Percentiles rank a stretch among this genome's conserved stretches.
Conservation (phyloP, 179 eudicot species). For the Vitellaria paradoxa region DNA sequence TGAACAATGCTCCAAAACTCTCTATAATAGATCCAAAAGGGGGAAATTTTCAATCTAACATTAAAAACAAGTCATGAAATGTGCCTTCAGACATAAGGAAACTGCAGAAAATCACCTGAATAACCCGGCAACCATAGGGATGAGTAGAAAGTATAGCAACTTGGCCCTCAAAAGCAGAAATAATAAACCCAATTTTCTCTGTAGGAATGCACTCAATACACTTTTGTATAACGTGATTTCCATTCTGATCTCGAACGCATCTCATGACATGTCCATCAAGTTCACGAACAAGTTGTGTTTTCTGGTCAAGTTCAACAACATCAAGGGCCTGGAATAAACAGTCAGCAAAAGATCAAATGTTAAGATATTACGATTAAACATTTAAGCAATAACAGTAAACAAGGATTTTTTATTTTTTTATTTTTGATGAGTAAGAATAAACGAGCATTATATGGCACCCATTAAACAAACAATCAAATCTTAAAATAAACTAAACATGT, state of each 20-base stretch:
- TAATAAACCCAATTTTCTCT: constrained; percentile 61
- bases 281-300: constrained; percentile 67
- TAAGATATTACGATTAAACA: background rate
- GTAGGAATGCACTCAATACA: constrained; percentile 80
- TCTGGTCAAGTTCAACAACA: constrained; percentile 87
- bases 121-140: constrained; percentile 98
- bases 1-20: constrained; percentile 84
- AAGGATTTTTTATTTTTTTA: too few species aligned
- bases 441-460: background rate
- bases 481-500: background rate
- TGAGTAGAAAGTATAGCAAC: constrained; percentile 80
- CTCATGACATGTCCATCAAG: constrained; percentile 85
- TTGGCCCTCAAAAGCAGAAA: constrained; percentile 73
- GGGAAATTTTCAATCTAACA: background rate
- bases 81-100: background rate
- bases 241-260: constrained; percentile 95
- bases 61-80: constrained; percentile 1
- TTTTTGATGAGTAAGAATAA: background rate
- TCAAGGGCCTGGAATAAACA: constrained; percentile 65
- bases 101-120: constrained; percentile 51
- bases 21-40: constrained; percentile 32
- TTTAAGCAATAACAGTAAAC: background rate
- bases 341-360: background rate
- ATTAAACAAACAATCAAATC: background rate
- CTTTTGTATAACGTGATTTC: constrained; percentile 92